phyloP scores from a whole-genome alignment of 331 rosid species.

The Acacia concinna region DNA sequence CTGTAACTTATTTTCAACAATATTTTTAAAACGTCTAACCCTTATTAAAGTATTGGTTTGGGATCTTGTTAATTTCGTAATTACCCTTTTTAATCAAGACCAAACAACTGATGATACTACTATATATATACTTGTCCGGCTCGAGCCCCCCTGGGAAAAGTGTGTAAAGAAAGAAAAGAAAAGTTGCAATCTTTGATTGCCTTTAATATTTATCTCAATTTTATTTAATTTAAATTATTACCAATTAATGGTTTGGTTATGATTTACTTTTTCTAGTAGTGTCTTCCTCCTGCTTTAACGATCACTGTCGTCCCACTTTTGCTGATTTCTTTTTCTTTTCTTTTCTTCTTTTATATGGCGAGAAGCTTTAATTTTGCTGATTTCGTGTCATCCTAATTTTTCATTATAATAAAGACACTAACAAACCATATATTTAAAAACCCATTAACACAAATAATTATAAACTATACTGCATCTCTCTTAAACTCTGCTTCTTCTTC shows the following conservation, averaged over 20 bases:
- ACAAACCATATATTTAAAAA: too few species aligned
- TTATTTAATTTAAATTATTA: background rate
- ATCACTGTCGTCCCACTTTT: background rate
- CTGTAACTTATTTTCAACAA: too few species aligned
- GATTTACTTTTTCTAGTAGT: slow-evolving; percentile 21
- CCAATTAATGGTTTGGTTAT: background rate
- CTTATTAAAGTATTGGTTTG: background rate
- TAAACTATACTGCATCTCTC: background rate
- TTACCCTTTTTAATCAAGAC: too few species aligned
- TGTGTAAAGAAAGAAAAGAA: slow-evolving; percentile 19
- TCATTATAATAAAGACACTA: background rate
- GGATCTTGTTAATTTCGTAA: too few species aligned
- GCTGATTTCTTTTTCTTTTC: too few species aligned
- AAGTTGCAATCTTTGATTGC: background rate
- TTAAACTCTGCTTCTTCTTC: background rate
- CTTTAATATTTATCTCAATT: background rate
- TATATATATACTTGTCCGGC: too few species aligned
- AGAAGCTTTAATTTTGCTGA: too few species aligned
- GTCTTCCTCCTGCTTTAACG: slow-evolving; percentile 9
- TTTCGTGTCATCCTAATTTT: background rate
- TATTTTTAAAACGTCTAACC: too few species aligned
- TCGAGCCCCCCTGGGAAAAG: background rate
- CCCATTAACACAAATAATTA: too few species aligned
- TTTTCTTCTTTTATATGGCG: too few species aligned
- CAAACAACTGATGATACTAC: too few species aligned